phyloP scores from a whole-genome alignment of 2,329 filamentous ascomycete genomes.

The Fusarium virguliforme region DNA sequence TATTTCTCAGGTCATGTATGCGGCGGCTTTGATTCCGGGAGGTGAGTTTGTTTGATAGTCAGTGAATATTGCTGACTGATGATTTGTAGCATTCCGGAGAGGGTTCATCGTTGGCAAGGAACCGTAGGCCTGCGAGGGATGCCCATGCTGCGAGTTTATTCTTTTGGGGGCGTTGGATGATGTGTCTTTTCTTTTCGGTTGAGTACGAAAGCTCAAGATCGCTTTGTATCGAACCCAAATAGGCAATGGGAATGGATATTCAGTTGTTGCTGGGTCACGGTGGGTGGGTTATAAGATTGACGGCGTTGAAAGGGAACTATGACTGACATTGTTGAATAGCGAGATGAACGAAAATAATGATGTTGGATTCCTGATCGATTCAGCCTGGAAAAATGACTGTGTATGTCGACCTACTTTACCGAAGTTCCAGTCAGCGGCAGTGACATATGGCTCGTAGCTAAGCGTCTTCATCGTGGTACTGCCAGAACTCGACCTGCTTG shows the following conservation, averaged over 20 bases:
- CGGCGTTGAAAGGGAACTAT: too few relatives aligned
- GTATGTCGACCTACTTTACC: too few relatives aligned
- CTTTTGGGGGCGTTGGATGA: not conserved
- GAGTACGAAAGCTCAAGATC: too few relatives aligned
- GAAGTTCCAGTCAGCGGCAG: not conserved
- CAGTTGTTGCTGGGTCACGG: too few relatives aligned
- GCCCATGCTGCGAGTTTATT: not conserved
- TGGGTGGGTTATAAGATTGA: not conserved
- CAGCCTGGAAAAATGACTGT: not conserved
- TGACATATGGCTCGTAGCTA: too few relatives aligned
- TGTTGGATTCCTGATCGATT: not conserved
- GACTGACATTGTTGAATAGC: not conserved
- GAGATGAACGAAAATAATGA: not conserved
- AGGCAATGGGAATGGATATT: too few relatives aligned
- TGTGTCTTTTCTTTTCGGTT: too few relatives aligned
- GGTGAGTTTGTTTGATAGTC: slow-evolving; percentile 58
- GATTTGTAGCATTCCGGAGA: slow-evolving; percentile 18
- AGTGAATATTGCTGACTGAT: not conserved
- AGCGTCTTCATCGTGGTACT: too few relatives aligned
- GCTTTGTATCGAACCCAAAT: too few relatives aligned
- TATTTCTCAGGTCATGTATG: slow-evolving; percentile 72
- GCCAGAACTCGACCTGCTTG: too few relatives aligned
- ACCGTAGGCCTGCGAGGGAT: not conserved
- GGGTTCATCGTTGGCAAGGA: slow-evolving; percentile 25
- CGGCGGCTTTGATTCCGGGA: slow-evolving; percentile 69